Percentiles rank a stretch among this genome's conserved stretches.
Evolutionary conservation across 345 rosid genomes (phyloP).

Genomic region (Acer saccharum): DNA sequence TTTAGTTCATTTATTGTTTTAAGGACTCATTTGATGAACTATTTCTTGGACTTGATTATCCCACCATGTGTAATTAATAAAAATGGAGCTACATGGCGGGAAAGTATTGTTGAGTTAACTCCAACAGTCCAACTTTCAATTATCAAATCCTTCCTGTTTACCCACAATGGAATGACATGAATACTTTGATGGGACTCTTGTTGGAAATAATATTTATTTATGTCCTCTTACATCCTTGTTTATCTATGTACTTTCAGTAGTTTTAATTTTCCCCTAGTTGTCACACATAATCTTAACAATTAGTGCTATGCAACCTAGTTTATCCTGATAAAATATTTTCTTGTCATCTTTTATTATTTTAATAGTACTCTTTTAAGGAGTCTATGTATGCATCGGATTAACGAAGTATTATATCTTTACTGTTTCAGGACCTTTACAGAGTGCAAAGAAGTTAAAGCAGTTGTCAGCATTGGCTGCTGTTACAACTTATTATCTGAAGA

Average conservation of each 20-base stretch:
- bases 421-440: slow-evolving; percentile 68
- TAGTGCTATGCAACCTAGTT: not conserved
- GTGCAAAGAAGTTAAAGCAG: slow-evolving; percentile 69
- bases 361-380: not conserved
- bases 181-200: not conserved
- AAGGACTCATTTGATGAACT: not conserved
- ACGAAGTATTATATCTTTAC: slow-evolving; percentile 14
- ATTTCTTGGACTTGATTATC: not conserved
- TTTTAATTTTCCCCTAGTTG: not conserved
- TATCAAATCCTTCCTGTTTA: not conserved
- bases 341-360: not conserved
- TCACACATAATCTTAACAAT: not conserved
- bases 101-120: no score
- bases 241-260: not conserved
- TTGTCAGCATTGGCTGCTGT: slow-evolving; percentile 95
- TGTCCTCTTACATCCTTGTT: not conserved
- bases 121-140: not conserved
- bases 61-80: no score
- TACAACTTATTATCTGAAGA: slow-evolving; percentile 86
- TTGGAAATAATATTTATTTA: not conserved
- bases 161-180: not conserved
- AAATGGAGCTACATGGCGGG: not conserved
- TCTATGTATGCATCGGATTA: not conserved
- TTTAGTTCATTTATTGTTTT: not conserved
- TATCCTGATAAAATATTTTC: not conserved